Conservation (phyloP, 306 rosid genomes). For the Trichosanthes cucumerina region DNA sequence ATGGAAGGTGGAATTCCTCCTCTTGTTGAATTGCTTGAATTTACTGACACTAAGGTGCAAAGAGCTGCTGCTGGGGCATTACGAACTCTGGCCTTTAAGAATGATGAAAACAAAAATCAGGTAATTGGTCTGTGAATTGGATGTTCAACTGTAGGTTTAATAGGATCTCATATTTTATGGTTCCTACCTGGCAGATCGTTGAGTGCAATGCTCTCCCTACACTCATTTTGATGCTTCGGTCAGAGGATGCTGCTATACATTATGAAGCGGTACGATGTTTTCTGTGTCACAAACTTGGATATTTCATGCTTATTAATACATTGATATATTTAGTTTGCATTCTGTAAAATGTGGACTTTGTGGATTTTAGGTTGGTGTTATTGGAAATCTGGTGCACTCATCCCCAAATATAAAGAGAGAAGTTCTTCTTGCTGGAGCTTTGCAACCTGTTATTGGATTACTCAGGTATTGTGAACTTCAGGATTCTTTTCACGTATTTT, state of each 20-base stretch:
- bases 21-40: slow-evolving; percentile 83
- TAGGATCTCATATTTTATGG: slow-evolving; percentile 5
- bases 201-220: slow-evolving; percentile 99
- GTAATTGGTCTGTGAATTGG: slow-evolving; percentile 28
- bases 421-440: slow-evolving; percentile 91
- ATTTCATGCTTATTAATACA: slow-evolving; percentile 9
- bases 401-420: slow-evolving; percentile 94
- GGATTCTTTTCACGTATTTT: no score
- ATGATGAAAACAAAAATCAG: slow-evolving; percentile 94
- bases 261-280: slow-evolving; percentile 77
- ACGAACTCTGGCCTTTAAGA: slow-evolving; percentile 89
- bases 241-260: slow-evolving; percentile 96
- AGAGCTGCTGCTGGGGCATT: slow-evolving; percentile 98
- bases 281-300: slow-evolving; percentile 4
- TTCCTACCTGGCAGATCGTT: slow-evolving; percentile 67
- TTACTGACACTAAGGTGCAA: slow-evolving; percentile 85
- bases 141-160: slow-evolving; percentile 7
- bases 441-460: slow-evolving; percentile 94
- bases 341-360: slow-evolving; percentile 19
- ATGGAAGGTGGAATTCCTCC: slow-evolving; percentile 99
- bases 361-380: slow-evolving; percentile 84
- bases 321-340: slow-evolving; percentile 10
- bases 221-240: slow-evolving; percentile 81
- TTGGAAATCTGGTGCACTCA: slow-evolving; percentile 94
- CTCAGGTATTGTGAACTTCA: slow-evolving; percentile 46